Conservation (phyloP, 2,329 filamentous ascomycete species). For the Helotiales sp. region DNA sequence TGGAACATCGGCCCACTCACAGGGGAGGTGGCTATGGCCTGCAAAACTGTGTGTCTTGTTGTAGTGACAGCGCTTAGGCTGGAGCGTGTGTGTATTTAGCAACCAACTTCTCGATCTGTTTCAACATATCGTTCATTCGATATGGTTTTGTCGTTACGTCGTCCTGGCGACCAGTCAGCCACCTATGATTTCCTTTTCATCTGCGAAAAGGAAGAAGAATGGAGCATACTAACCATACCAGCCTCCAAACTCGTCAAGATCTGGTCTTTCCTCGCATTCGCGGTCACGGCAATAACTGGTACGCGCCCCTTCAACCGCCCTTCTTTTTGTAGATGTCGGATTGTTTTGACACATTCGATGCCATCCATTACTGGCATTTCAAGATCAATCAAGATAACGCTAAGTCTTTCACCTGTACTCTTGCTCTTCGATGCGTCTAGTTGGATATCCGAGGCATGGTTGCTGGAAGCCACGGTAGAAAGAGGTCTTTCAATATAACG, state of each 20-base stretch:
- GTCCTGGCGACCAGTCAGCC: slow-evolving; percentile 12
- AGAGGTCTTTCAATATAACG: too few species aligned
- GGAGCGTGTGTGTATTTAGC: slow-evolving; percentile 2
- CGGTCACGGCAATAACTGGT: slow-evolving; percentile 74
- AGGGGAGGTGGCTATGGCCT: too few species aligned
- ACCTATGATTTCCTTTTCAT: background rate
- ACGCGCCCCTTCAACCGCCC: slow-evolving; percentile 61
- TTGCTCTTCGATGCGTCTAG: slow-evolving; percentile 40
- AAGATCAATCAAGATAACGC: slow-evolving; percentile 74
- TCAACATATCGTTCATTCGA: slow-evolving; percentile 26
- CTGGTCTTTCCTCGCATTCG: slow-evolving; percentile 73
- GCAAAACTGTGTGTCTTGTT: too few species aligned
- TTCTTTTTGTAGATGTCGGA: slow-evolving; percentile 64
- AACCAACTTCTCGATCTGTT: slow-evolving; percentile 24
- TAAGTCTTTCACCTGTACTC: slow-evolving; percentile 47
- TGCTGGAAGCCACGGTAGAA: too few species aligned
- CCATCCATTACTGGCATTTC: slow-evolving; percentile 85
- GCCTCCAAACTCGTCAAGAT: slow-evolving; percentile 67
- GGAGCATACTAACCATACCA: slow-evolving; percentile 59
- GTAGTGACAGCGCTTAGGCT: too few species aligned
- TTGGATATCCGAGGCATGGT: slow-evolving; percentile 39
- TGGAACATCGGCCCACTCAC: too few species aligned
- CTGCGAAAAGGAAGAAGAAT: background rate
- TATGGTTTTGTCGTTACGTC: slow-evolving; percentile 31
- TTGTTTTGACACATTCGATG: slow-evolving; percentile 67